These are phyloP conservation scores for Botrytis squamosa DNA, from an alignment of 2,329 filamentous ascomycete genomes.

Conservation along the genomic window DNA sequence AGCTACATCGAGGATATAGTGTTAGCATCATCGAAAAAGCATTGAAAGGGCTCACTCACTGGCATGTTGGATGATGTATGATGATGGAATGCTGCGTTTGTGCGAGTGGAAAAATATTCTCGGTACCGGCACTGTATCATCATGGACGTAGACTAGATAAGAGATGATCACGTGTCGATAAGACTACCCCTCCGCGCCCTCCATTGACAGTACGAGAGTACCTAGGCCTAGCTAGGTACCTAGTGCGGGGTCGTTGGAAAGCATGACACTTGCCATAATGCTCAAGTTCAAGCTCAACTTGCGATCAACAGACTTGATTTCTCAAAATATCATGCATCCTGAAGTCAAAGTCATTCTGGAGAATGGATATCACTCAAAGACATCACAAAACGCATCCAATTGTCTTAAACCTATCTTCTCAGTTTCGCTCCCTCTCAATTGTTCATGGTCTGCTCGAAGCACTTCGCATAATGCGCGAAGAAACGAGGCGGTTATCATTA, in stretches of 20 bases:
- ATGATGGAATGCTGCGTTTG: not conserved
- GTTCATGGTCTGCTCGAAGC: not conserved
- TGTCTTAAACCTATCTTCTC: not conserved
- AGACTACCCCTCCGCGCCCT: conserved; percentile 2
- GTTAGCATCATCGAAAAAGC: not conserved
- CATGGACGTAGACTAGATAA: not conserved
- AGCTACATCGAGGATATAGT: conserved; percentile 46
- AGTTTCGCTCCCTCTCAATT: not conserved
- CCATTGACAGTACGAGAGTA: not conserved
- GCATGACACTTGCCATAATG: not conserved
- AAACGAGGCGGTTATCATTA: not conserved
- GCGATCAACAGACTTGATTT: not conserved
- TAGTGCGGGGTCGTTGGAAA: not conserved
- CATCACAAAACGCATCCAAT: not conserved
- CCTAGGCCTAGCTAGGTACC: too few species aligned
- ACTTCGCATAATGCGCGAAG: too few species aligned
- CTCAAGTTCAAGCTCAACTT: not conserved
- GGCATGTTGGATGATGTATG: conserved; percentile 16
- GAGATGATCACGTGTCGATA: not conserved
- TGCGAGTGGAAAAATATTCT: conserved; percentile 16
- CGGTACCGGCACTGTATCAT: not conserved
- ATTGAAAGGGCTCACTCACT: conserved; percentile 1
- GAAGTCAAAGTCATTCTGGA: not conserved
- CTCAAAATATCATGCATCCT: not conserved
- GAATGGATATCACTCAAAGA: too few species aligned